Base-by-base conservation (phyloP, 2,329 filamentous ascomycete species). In the Fusarium sublunatum region DNA sequence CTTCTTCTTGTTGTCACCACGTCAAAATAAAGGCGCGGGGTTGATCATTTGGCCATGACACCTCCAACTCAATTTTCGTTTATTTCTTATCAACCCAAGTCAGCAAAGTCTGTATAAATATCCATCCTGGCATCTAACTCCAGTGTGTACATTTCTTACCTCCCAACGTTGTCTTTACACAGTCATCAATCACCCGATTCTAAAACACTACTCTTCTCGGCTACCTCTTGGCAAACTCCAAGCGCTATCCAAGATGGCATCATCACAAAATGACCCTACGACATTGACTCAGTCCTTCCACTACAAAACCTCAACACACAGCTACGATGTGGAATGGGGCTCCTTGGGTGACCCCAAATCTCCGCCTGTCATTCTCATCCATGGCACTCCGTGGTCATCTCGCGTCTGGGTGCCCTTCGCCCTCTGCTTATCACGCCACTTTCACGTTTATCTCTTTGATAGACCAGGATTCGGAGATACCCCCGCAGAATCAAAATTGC, bases 381-480 rank as follows among this genome's bases (percentile, higher is more conserved):
- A 82, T 53, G 80, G 80, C 48, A 82, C 80, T 0, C 80, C 80
- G 0, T 82, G 79, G 79, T 80, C 79, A 2, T 80, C 77, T 2
- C 63, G 54, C 1, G 72, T 81, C 8, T 82, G 78, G 77, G 42
- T 56, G 0, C 68, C 71, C 2, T 73, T 77, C 15, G 77, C 76
- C 2, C 58, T 70, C 28, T 66, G 77, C 3, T 65, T 82, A 1
- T 67, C 75, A 5, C 61, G 65, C 3, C 70, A 72, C 13, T 78
- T 76, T 47, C 71, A 70, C 10, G 73, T 82, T 44, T 77, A 81
- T 55, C 68, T 82, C 11, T 82, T 78, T 53, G 80, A 82, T 53
- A 75, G 79, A 11, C 77, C 79, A 4, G 80, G 80, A 0, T 82
- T 80, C 49, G 79, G 80, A 10, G 55, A 71, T 5, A 78, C 75